These are phyloP conservation scores for Closterium sp. DNA, from an alignment of 139 green algal species.

Conservation along the genomic window DNA sequence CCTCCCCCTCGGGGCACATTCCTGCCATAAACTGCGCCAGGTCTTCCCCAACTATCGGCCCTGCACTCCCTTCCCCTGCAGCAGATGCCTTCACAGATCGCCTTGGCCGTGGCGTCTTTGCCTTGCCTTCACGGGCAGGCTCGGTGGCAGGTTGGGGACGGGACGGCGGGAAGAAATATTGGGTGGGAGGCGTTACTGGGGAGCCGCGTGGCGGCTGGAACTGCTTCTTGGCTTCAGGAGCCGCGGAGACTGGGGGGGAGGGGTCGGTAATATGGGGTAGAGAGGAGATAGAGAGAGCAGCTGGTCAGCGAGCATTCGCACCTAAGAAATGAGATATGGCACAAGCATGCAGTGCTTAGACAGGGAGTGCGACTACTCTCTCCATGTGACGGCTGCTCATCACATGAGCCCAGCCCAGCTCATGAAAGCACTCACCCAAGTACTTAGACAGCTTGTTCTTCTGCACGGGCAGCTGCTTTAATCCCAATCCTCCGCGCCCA, in stretches of 20 bases:
- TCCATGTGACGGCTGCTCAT: too few species aligned
- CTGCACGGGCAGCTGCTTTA: conserved; percentile 18
- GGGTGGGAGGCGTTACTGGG: neutral
- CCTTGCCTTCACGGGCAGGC: neutral
- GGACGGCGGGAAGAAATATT: neutral
- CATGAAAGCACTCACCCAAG: conserved; percentile 38
- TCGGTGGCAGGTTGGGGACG: neutral
- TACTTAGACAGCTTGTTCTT: conserved; percentile 45
- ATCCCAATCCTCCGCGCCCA: neutral
- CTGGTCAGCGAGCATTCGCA: neutral
- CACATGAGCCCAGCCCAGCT: neutral
- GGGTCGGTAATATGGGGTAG: neutral
- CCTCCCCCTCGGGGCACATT: neutral
- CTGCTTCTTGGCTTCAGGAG: neutral
- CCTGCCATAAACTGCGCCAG: neutral
- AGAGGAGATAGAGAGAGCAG: too few species aligned
- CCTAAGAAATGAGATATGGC: too few species aligned
- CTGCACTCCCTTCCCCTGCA: neutral
- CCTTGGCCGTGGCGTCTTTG: neutral
- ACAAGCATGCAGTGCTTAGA: too few species aligned
- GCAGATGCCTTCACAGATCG: neutral
- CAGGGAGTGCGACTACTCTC: too few species aligned
- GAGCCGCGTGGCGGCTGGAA: neutral
- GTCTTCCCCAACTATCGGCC: neutral
- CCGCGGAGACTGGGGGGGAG: neutral